Conservation (phyloP, 352 stramenopile genomes). For the Aphanomyces stellatus region DNA sequence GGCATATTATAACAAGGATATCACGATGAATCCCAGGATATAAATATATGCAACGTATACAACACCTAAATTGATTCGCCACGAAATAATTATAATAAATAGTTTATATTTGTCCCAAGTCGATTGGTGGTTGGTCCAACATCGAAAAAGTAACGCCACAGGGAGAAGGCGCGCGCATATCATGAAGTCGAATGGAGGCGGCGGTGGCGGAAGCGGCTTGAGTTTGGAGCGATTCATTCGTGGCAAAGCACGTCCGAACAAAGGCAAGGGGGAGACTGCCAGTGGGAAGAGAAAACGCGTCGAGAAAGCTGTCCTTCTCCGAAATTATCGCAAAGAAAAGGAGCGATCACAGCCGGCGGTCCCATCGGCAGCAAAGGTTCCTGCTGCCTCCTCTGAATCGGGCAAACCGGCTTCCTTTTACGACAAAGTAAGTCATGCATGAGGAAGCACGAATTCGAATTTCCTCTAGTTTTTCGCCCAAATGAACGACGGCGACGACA, state of each 20-base stretch:
- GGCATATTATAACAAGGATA: no score
- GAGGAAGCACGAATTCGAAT: not conserved
- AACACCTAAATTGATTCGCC: no score
- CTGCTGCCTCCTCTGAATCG: not conserved
- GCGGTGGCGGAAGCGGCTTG: conserved; percentile 43
- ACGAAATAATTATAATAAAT: no score
- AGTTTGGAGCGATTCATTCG: conserved; percentile 84
- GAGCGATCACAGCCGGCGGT: conserved; percentile 33
- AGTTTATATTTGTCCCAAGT: no score
- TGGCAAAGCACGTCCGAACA: conserved; percentile 69
- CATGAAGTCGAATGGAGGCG: not conserved
- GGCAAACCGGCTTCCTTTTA: conserved; percentile 53
- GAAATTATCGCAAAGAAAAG: conserved; percentile 80
- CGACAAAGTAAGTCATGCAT: conserved; percentile 44
- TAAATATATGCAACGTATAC: no score
- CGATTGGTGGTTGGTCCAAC: not conserved
- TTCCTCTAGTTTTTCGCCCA: conserved; percentile 10
- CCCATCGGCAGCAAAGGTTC: conserved; percentile 17
- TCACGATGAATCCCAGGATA: no score
- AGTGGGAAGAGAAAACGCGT: conserved; percentile 78
- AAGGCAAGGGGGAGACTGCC: conserved; percentile 53
- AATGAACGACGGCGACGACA: conserved; percentile 24
- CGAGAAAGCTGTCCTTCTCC: conserved; percentile 65
- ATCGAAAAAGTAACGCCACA: not conserved
- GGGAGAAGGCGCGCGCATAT: not conserved